Percentiles rank a stretch among this genome's conserved stretches.
phyloP scores from a whole-genome alignment of 192 early-diverging fungal genomes.

The Chytriomyces hyalinus region DNA sequence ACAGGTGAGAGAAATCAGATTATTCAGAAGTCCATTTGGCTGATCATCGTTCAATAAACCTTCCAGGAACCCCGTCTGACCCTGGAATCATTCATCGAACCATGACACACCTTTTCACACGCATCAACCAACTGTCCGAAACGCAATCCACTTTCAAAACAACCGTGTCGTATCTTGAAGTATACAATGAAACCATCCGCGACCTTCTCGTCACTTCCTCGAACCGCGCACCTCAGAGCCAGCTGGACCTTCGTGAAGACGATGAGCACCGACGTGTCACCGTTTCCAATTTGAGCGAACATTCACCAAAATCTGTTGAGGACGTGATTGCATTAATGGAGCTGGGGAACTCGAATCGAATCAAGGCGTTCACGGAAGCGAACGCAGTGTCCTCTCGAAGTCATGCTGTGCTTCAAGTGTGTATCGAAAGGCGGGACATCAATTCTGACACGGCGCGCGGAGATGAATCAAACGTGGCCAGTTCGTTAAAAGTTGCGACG shows the following conservation, averaged over 20 bases:
- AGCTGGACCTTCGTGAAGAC: conserved; percentile 80
- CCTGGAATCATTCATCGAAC: conserved; percentile 70
- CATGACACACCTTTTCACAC: conserved; percentile 69
- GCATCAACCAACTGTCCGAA: conserved; percentile 30
- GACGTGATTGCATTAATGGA: conserved; percentile 50
- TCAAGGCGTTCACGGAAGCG: conserved; percentile 75
- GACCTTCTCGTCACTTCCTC: conserved; percentile 57
- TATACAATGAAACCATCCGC: conserved; percentile 70
- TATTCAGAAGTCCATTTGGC: not conserved
- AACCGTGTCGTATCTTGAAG: conserved; percentile 60
- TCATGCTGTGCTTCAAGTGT: conserved; percentile 76
- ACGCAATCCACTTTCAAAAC: conserved; percentile 34
- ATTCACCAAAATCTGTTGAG: conserved; percentile 65
- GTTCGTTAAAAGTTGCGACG: conserved; percentile 27
- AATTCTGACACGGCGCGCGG: not conserved
- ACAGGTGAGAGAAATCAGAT: conserved; percentile 26
- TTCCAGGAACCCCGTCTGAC: conserved; percentile 60
- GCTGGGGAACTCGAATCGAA: conserved; percentile 70
- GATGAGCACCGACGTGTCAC: conserved; percentile 59
- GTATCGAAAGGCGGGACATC: conserved; percentile 13
- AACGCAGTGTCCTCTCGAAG: conserved; percentile 73
- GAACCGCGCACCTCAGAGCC: conserved; percentile 22
- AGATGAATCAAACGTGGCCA: not conserved
- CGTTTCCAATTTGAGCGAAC: conserved; percentile 65
- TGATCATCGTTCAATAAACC: not conserved